Evolutionary conservation across 1,284 basidiomycete species (phyloP).

Genomic region (Trametes polyzona): DNA sequence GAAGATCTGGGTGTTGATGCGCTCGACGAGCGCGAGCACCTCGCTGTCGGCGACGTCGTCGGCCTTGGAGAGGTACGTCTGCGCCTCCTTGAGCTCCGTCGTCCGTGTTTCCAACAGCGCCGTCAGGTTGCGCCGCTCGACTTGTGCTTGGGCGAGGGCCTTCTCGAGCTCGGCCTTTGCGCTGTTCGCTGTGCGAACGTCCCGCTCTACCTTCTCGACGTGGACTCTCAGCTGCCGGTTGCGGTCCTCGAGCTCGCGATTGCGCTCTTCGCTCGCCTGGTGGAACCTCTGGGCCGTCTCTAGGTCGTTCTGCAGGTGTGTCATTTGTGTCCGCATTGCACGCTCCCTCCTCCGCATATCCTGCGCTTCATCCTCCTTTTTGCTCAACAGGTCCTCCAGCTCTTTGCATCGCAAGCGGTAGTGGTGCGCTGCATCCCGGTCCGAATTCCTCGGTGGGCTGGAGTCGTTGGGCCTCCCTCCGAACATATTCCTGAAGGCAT

Average conservation of each 20-base stretch:
- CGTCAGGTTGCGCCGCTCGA: slow-evolving; percentile 11
- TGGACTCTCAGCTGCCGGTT: background rate
- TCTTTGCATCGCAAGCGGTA: background rate
- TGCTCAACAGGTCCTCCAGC: background rate
- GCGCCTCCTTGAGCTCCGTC: slow-evolving; percentile 48
- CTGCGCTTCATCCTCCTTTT: background rate
- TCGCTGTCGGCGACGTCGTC: slow-evolving; percentile 52
- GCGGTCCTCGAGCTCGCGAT: background rate
- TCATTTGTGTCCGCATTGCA: background rate
- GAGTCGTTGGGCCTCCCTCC: no score
- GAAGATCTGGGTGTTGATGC: slow-evolving; percentile 53
- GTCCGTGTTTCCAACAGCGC: slow-evolving; percentile 45
- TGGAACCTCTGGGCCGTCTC: background rate
- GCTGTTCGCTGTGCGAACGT: background rate
- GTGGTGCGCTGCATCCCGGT: no score
- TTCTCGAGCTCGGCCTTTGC: slow-evolving; percentile 11
- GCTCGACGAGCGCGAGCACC: slow-evolving; percentile 47
- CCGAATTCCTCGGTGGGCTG: no score
- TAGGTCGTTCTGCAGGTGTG: background rate
- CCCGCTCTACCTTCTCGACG: slow-evolving; percentile 1
- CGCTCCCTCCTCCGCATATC: background rate
- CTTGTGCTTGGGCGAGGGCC: slow-evolving; percentile 8
- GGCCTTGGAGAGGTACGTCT: slow-evolving; percentile 49
- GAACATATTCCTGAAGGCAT: no score
- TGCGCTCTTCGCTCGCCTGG: background rate